These are phyloP conservation scores for Apiotrichum siamense DNA, from an alignment of 1,284 basidiomycete genomes.

Conservation along the genomic window DNA sequence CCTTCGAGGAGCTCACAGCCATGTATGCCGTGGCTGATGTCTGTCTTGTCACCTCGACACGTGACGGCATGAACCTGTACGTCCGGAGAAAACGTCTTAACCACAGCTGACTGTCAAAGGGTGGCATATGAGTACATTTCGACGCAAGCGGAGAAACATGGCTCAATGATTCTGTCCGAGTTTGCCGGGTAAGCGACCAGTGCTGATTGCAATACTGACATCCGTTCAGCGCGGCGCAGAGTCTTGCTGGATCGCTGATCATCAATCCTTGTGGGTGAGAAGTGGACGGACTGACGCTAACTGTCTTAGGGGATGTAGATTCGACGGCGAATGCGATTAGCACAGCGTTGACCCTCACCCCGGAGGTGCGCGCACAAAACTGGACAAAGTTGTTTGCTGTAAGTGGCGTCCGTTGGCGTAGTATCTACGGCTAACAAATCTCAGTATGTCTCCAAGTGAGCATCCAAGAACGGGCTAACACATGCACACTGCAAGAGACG, in stretches of 20 bases:
- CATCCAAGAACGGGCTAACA: constrained; percentile 14
- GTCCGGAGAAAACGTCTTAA: background rate
- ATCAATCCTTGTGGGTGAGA: constrained; percentile 74
- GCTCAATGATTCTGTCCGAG: constrained; percentile 95
- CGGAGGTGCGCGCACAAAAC: constrained; percentile 74
- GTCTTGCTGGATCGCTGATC: constrained; percentile 84
- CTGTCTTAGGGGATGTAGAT: constrained; percentile 65
- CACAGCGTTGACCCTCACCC: constrained; percentile 83
- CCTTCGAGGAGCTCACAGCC: constrained; percentile 92
- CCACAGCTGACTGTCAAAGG: constrained; percentile 52
- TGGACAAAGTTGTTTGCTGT: constrained; percentile 88
- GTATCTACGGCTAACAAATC: constrained; percentile 19
- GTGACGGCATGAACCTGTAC: constrained; percentile 93
- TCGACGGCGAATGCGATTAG: constrained; percentile 94
- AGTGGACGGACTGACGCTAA: background rate
- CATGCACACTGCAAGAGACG: background rate
- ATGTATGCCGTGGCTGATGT: constrained; percentile 95
- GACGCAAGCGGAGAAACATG: constrained; percentile 84
- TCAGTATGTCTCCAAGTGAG: constrained; percentile 72
- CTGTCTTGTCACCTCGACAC: constrained; percentile 87
- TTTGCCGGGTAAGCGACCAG: constrained; percentile 65
- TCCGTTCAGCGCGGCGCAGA: constrained; percentile 67
- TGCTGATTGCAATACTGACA: background rate
- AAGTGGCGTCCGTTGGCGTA: constrained; percentile 13
- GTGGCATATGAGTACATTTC: constrained; percentile 99